These are phyloP conservation scores for Dalbergia oliveri DNA, from an alignment of 306 rosid genomes.

Conservation along the genomic window DNA sequence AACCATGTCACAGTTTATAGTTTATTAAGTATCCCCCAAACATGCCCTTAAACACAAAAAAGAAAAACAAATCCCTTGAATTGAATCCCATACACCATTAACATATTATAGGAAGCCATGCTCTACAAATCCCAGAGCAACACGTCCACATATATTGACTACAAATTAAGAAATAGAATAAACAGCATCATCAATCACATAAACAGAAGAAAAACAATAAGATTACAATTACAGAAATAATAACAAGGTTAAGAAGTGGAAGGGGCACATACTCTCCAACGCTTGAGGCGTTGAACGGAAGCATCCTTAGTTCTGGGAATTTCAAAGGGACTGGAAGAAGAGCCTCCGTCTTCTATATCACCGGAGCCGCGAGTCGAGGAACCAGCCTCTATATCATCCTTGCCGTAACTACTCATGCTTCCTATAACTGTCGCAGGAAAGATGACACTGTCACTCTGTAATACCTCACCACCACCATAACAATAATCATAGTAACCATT, in stretches of 20 bases:
- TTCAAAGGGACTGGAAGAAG: constrained; percentile 57
- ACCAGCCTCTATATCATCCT: constrained; percentile 68
- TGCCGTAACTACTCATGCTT: constrained; percentile 56
- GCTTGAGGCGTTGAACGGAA: constrained; percentile 72
- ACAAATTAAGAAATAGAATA: not conserved
- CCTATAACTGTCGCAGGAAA: constrained; percentile 85
- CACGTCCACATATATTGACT: not conserved
- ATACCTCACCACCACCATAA: constrained; percentile 6
- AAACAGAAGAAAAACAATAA: not conserved
- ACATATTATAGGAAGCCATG: not conserved
- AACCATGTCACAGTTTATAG: not conserved
- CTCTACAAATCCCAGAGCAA: constrained; percentile 33
- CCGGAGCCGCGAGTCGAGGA: constrained; percentile 37
- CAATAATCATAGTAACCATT: constrained; percentile 7
- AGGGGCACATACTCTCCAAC: constrained; percentile 75
- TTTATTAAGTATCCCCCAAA: not conserved
- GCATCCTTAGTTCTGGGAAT: constrained; percentile 77
- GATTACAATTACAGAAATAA: not conserved
- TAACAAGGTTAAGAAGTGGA: not conserved
- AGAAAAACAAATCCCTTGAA: not conserved
- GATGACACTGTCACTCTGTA: constrained; percentile 73
- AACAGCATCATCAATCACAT: not conserved
- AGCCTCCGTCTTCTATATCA: constrained; percentile 54
- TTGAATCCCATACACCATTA: not conserved
- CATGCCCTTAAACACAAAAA: not conserved